A percentile compares a stretch with the other conserved stretches of the same genome.
Evolutionary conservation across 331 rosid species (phyloP).

Genomic region (Telfairia occidentalis): DNA sequence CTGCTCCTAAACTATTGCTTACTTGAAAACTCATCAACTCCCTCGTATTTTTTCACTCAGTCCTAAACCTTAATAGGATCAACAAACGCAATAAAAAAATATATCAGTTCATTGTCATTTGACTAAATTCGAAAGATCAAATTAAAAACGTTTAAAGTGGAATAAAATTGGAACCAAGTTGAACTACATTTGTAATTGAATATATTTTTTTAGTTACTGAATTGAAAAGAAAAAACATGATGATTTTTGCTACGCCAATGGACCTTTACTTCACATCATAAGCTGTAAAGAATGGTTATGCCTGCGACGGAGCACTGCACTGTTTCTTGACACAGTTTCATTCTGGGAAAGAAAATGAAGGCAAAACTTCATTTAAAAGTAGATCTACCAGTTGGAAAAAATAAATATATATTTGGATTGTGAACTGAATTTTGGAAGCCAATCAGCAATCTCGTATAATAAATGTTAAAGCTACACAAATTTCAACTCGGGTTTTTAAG

Average conservation of each 20-base stretch:
- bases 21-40: too few species aligned
- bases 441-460: too few species aligned
- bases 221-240: not conserved
- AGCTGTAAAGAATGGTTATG: not conserved
- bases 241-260: not conserved
- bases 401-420: not conserved
- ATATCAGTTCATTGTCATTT: too few species aligned
- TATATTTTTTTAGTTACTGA: not conserved
- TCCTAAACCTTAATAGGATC: too few species aligned
- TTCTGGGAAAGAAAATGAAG: not conserved
- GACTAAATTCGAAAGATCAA: too few species aligned
- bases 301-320: not conserved
- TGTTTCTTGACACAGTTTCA: not conserved
- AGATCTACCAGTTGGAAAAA: not conserved
- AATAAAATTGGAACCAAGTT: too few species aligned
- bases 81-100: too few species aligned
- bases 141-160: too few species aligned
- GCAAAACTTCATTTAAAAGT: not conserved
- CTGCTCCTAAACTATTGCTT: not conserved
- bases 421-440: not conserved
- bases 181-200: too few species aligned
- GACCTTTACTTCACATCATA: not conserved
- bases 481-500: not conserved
- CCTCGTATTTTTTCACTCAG: too few species aligned
- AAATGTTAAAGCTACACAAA: not conserved